Percentiles rank a stretch among this genome's conserved stretches.
phyloP scores from a whole-genome alignment of 2,329 filamentous ascomycete species.

The Epichloe coenophiala region DNA sequence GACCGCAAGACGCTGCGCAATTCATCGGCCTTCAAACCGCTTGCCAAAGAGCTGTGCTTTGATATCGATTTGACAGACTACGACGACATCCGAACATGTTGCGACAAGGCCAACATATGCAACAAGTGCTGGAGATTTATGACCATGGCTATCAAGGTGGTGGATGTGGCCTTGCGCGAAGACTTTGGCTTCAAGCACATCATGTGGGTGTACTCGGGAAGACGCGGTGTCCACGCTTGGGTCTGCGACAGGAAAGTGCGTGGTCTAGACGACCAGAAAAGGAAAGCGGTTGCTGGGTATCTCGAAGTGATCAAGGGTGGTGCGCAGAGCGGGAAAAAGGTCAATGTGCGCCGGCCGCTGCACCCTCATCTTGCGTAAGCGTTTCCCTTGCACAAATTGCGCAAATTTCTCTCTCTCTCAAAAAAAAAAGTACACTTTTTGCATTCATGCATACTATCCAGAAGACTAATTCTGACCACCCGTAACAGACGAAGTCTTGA shows the following conservation, averaged over 20 bases:
- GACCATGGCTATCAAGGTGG: conserved; percentile 91
- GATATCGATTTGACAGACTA: conserved; percentile 99
- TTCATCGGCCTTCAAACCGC: conserved; percentile 66
- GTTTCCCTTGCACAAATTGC: neutral
- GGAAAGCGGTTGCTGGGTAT: conserved; percentile 76
- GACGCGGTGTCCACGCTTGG: conserved; percentile 95
- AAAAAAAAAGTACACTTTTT: neutral
- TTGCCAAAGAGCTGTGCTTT: conserved; percentile 91
- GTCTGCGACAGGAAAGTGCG: conserved; percentile 85
- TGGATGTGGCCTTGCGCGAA: conserved; percentile 74
- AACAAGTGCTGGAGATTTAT: conserved; percentile 93
- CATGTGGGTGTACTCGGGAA: conserved; percentile 95
- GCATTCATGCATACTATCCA: no score
- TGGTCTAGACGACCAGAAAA: conserved; percentile 70
- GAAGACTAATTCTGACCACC: no score
- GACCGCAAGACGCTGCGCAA: conserved; percentile 82
- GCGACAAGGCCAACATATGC: conserved; percentile 86
- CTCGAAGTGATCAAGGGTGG: conserved; percentile 83
- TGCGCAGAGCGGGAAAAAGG: conserved; percentile 70
- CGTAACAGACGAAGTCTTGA: conserved; percentile 60
- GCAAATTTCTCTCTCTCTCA: no score
- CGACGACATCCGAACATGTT: conserved; percentile 92
- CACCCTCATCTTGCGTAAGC: conserved; percentile 73
- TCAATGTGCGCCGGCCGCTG: conserved; percentile 70
- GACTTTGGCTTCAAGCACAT: conserved; percentile 97